Evolutionary conservation across 2,329 filamentous ascomycete species (phyloP), one percentile per base, ranked within the genome.

Genomic region (Phyllosticta ampelicida): DNA sequence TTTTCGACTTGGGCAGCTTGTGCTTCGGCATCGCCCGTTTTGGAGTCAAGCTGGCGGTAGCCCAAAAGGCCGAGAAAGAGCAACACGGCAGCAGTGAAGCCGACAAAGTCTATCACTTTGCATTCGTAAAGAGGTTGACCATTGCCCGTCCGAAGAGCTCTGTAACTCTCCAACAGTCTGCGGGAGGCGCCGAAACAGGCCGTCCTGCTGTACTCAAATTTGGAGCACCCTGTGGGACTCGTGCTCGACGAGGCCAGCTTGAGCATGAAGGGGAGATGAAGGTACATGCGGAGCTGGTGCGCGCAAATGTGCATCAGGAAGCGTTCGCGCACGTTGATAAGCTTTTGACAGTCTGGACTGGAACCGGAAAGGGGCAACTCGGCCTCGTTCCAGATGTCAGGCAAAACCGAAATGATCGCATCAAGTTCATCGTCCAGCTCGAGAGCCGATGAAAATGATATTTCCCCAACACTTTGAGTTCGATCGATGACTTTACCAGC

Each of bases 191-290:
- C 71, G 18, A 75, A 62, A 60, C 74, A 76, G 23, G 70, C 70
- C 2, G 67, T 70, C 26, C 71, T 68, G 56, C 68, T 74, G 63
- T 71, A 72, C 6, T 66, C 65, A 62, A 72, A 74, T 10, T 70
- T 70, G 10, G 67, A 64, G 13, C 36, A 44, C 13, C 36, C 36
- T 5, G 36, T 44, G 6, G 36, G 36, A 53, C 74, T 71, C 2
- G 67, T 66, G 19, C 54, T 11, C 3, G n/a, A 28, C 13, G 61
- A 54, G 11, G 69, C 66, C 0, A 69, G 68, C 54, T 71, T 71
- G 21, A 74, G 65, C 66, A 78, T 73, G 56, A 77, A 77, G 0
- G 75, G 75, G 3, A 78, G 66, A 60, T 77, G 74, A 11, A 77
- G 67, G 60, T 76, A 75, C 16, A 75, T 67, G 48, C 73, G 67